Evolutionary conservation across 495 filamentous ascomycete species (phyloP), one percentile per base, ranked within the genome.

Genomic region (Aspergillus nanangensis): DNA sequence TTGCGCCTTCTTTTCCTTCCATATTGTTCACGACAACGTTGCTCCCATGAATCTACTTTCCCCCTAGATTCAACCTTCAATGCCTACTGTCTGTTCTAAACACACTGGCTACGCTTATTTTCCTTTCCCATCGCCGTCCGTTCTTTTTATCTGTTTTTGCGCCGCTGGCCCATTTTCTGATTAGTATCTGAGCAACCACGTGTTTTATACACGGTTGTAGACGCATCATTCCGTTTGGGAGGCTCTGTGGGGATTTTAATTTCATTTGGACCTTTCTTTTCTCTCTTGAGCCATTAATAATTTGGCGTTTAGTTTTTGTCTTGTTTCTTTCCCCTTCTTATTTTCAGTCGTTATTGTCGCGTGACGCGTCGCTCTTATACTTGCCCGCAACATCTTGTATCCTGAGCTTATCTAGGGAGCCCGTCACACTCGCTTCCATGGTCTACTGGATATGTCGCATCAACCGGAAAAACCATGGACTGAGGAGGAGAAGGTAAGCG

Each of bases 401-500:
- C 11, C 25, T 29, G 25, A 7, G 45, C 36, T 50, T 25, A 25
- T 38, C 43, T 33, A 47, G 49, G 34, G 31, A 44, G 44, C 45
- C 36, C n/a, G 43, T 8, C 36, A 36, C 49, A 44, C 50, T 51
- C 44, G 62, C 56, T 64, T 65, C 61, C 61, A 71, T 71, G 68
- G 58, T 63, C 47, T 29, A 21, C 55, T 63, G 68, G 65, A 69
- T 56, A 74, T 74, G 70, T 72, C 70, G 60, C 66, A 63, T 65
- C 57, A 44, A 66, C 56, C 66, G 44, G 75, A 76, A 56, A 67
- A 63, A 54, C 74, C 75, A 58, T 82, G 76, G 69, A 65, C 69
- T 43, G 76, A 82, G 63, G 70, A 73, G 65, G 79, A 83, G 67
- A 76, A 77, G 72, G 79, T 83, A 72, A 39, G 72, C 41, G 7